Base-by-base conservation (phyloP, 2,329 filamentous ascomycete species). In the Ceratocystis ficicola region DNA sequence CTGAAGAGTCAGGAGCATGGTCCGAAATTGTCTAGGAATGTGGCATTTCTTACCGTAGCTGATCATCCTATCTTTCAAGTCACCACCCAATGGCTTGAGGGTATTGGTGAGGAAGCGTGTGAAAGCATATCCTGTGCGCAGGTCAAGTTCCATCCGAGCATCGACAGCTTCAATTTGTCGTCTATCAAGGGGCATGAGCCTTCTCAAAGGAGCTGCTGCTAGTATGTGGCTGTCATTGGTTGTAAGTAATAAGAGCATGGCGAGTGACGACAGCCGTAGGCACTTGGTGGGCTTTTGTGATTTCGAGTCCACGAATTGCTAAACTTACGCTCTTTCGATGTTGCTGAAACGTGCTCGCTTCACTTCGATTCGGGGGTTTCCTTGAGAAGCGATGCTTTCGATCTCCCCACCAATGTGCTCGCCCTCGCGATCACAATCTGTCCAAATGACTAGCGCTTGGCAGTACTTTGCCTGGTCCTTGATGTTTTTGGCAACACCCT, bases 351-450 rank as follows among this genome's bases (percentile, higher is more conserved):
- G 87, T 15, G 94, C 94, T 71, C 94, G 83, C 72, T 90, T 94
- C 66, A 96, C 83, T 68, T 90, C 81, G 52, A 99, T 85, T 1
- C 79, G 78, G 8, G 80, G 75, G 69, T 96, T 97, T 8, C 83
- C 86, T 71, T 85, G 85, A 60, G 80, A 78, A 4, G 94, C 94
- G 67, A 93, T 87, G 64, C 88, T 83, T 57, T 90, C 86, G 68
- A 99, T 93, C 74, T 99, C 93, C 48, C 88, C 82, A 5, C 94
- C 94, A 70, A 99, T 99, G 73, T 97, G 89, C 74, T 99, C 94
- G 44, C 94, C 94, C 79, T 99, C 94, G 65, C 92, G 86, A 79
- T 99, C 94, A 75, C 94, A 97, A 80, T 99, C 94, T 0, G 94
- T 99, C 94, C 94, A 99, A 71, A 99, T 96, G 75, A 95, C 93